Evolutionary conservation across 1,284 basidiomycete genomes (phyloP), one percentile per base, ranked within the genome.

Genomic region (Entoloma clypeatum): DNA sequence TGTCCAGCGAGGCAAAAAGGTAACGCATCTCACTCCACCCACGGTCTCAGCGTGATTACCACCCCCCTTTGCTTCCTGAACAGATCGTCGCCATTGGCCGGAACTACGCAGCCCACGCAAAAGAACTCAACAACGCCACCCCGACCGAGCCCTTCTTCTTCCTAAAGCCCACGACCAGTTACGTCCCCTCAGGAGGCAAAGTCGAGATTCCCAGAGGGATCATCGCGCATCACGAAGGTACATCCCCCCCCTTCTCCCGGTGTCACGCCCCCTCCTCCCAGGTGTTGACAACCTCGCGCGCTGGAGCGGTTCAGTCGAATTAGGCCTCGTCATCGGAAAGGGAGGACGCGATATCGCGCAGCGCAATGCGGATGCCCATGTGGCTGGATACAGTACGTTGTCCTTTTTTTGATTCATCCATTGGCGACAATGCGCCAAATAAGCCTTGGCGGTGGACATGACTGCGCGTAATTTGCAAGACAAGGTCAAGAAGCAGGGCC

Each of bases 71-170:
- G 23, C 35, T 38, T 7, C 33, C 23, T 31, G 9, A 26, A 30
- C 45, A 91, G 85, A 92, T 94, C 54, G 82, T 95, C 26, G 92
- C 91, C 34, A 94, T 94, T 49, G 92, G 92, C 33, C 75, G 88
- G 46, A 88, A 89, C 64, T 90, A 87, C 58, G 75, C 72, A 11
- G 90, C 90, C 37, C 92, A 96, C 57, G 86, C 86, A 59, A 92
- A 91, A 64, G 94, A 98, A 63, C 78, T 98, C 36, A 86, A 85
- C 59, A 97, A 97, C 61, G 74, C 87, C 5, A 71, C 86, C 3
- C 94, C 95, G 2, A 91, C 85, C 58, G 93, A 97, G 61, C 95
- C 95, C 0, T 97, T 99, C 75, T 96, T 98, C 77, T 99, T 98
- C 74, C 70, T 98, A 28, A 99, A 99, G 68, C 95, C 95, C 4